These are phyloP conservation scores for Gynostemma pentaphyllum DNA, from an alignment of 306 rosid species.

Conservation along the genomic window DNA sequence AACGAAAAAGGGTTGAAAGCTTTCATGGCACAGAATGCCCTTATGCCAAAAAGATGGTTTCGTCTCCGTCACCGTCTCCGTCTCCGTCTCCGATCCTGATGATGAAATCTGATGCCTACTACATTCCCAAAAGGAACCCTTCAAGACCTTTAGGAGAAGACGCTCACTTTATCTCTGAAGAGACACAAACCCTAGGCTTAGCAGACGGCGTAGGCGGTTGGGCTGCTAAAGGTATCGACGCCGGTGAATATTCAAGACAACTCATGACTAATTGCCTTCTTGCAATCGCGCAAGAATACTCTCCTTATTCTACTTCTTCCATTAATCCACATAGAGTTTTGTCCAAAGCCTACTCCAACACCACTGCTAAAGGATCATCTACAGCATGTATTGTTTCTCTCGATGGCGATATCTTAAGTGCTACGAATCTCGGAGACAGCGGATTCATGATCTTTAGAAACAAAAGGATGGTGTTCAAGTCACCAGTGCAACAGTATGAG, in stretches of 20 bases:
- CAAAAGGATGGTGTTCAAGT: not conserved
- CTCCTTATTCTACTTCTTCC: too few species aligned
- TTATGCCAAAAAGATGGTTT: not conserved
- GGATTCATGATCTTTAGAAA: not conserved
- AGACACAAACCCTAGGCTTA: not conserved
- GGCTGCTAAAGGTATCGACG: not conserved
- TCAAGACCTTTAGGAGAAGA: not conserved
- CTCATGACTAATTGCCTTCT: not conserved
- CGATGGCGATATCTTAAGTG: not conserved
- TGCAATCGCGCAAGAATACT: not conserved
- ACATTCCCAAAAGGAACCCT: not conserved
- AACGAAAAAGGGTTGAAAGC: too few species aligned
- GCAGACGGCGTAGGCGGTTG: not conserved
- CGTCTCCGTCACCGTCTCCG: not conserved
- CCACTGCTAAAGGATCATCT: not conserved
- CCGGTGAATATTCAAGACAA: not conserved
- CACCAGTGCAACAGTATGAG: not conserved
- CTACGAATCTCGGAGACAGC: not conserved
- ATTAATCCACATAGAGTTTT: not conserved
- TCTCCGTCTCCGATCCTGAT: not conserved
- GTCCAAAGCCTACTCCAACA: not conserved
- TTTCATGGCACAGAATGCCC: too few species aligned
- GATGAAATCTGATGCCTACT: not conserved
- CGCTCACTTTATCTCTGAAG: not conserved
- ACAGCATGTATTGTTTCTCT: not conserved